Evolutionary conservation across 2,329 filamentous ascomycete species (phyloP).

Genomic region (Colletotrichum sidae): DNA sequence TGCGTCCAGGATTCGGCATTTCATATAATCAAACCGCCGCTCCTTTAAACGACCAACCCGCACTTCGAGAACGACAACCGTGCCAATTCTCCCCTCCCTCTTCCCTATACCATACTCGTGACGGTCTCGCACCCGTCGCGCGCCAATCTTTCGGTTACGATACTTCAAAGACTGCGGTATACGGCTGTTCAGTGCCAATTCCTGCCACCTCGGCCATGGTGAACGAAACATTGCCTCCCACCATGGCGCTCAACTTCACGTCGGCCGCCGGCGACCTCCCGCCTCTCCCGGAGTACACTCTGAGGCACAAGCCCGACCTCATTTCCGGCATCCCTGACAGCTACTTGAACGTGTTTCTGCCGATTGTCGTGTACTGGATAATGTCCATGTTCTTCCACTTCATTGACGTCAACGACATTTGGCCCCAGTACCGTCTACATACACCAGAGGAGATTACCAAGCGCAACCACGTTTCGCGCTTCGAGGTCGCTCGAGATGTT

Average conservation of each 20-base stretch:
- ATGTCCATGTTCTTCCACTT: conserved; percentile 88
- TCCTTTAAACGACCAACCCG: conserved; percentile 5
- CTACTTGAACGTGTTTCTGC: conserved; percentile 79
- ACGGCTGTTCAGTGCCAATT: neutral
- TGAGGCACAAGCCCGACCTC: conserved; percentile 77
- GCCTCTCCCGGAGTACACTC: conserved; percentile 84
- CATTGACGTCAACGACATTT: conserved; percentile 87
- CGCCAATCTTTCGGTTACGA: neutral
- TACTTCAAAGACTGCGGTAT: neutral
- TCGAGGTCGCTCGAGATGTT: conserved; percentile 90
- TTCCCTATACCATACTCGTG: neutral
- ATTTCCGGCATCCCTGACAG: conserved; percentile 85
- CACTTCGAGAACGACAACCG: conserved; percentile 2
- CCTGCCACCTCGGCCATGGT: conserved; percentile 48
- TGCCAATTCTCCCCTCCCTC: conserved; percentile 1
- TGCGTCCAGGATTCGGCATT: conserved; percentile 22
- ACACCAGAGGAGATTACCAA: conserved; percentile 91
- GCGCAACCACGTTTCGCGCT: conserved; percentile 87
- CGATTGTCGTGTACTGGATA: conserved; percentile 88
- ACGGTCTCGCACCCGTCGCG: neutral
- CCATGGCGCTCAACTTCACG: conserved; percentile 63
- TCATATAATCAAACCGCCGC: conserved; percentile 19
- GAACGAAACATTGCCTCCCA: conserved; percentile 48
- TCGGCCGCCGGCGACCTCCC: conserved; percentile 74
- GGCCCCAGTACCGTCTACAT: conserved; percentile 92